A percentile compares a stretch with the other conserved stretches of the same genome.
Evolutionary conservation across 108 stramenopile species (phyloP).

Genomic region (Tribonema minus): DNA sequence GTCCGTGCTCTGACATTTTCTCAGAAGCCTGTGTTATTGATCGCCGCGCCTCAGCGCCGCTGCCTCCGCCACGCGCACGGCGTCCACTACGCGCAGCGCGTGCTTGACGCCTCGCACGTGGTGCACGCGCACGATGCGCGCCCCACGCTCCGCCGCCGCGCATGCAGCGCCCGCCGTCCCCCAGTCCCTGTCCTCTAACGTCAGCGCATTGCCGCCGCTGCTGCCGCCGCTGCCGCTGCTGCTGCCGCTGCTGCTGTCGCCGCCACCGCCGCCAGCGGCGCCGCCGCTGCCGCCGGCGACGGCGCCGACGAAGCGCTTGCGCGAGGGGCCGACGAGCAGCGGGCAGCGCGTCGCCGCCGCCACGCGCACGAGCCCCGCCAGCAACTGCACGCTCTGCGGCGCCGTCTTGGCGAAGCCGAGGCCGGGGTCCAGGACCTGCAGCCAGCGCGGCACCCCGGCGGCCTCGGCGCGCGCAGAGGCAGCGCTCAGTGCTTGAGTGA

Average conservation of each 20-base stretch:
- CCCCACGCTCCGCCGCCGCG: constrained; percentile 53
- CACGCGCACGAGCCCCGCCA: constrained; percentile 60
- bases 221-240: not conserved
- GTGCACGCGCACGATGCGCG: constrained; percentile 83
- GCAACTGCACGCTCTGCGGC: constrained; percentile 60
- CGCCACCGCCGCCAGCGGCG: not conserved
- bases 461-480: constrained; percentile 66
- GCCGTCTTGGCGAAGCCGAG: constrained; percentile 89
- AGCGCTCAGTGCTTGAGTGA: constrained; percentile 59
- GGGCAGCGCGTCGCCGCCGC: constrained; percentile 54
- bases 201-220: not conserved
- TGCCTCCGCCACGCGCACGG: no score
- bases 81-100: constrained; percentile 69
- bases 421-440: constrained; percentile 83
- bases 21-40: no score
- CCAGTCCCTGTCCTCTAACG: constrained; percentile 65
- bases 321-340: constrained; percentile 77
- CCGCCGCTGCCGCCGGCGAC: not conserved
- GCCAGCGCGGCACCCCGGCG: constrained; percentile 73
- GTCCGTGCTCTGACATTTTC: no score
- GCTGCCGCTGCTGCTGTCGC: constrained; percentile 49
- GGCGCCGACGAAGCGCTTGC: constrained; percentile 85
- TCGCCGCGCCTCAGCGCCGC: no score
- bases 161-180: constrained; percentile 74
- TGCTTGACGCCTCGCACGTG: constrained; percentile 73